Conservation (phyloP, 1,139 yeast genomes). For the Taphrina populina region DNA sequence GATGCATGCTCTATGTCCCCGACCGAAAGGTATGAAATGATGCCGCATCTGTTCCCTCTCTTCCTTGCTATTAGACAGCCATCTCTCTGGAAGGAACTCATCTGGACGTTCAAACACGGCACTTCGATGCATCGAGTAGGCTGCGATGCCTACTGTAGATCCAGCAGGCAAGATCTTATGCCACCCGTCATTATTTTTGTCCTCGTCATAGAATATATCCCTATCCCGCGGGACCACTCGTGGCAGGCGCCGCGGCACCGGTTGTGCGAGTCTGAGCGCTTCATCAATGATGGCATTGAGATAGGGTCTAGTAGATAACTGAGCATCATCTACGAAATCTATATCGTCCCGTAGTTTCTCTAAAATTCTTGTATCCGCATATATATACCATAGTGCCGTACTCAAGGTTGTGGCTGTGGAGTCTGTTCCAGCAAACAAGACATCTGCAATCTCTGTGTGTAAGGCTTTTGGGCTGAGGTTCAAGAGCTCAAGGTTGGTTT, state of each 20-base stretch:
- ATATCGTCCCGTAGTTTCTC: constrained; percentile 10
- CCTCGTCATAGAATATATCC: constrained; percentile 25
- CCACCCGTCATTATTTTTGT: constrained; percentile 30
- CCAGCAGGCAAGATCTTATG: constrained; percentile 28
- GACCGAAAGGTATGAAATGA: constrained; percentile 19
- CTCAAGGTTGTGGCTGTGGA: constrained; percentile 24
- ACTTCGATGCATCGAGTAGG: constrained; percentile 29
- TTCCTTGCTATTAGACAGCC: not conserved
- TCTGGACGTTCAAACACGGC: constrained; percentile 9
- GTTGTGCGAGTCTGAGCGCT: constrained; percentile 12
- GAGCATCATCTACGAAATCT: not conserved
- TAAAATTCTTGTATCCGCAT: constrained; percentile 2
- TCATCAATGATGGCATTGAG: constrained; percentile 21
- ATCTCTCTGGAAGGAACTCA: constrained; percentile 9
- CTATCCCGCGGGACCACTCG: constrained; percentile 9
- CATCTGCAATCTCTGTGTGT: constrained; percentile 20
- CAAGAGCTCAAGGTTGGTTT: constrained; percentile 1
- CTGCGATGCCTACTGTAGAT: constrained; percentile 18
- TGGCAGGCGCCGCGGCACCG: constrained; percentile 28
- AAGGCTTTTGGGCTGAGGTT: constrained; percentile 1
- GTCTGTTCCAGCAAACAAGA: constrained; percentile 30
- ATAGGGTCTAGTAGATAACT: constrained; percentile 1
- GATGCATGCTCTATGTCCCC: constrained; percentile 27
- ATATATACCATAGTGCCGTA: constrained; percentile 18
- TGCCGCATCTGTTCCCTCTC: constrained; percentile 8